Evolutionary conservation across 805 yeast species (phyloP).

Genomic region (Saccharomycopsis selenospora): DNA sequence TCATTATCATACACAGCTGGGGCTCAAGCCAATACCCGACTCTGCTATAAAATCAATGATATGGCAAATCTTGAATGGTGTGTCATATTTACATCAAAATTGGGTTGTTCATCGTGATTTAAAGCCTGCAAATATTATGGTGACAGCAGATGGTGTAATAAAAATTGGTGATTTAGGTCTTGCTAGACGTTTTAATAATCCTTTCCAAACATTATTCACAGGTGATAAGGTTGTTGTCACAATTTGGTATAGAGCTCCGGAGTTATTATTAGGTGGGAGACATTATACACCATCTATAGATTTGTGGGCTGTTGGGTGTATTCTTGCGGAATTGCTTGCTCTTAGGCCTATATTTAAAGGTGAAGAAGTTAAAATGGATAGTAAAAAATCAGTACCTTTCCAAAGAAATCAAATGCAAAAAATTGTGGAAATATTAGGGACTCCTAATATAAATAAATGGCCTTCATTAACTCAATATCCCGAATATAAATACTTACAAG

Average conservation of each 20-base stretch:
- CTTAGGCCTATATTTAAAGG: slow-evolving; percentile 93
- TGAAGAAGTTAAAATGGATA: slow-evolving; percentile 94
- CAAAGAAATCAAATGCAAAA: slow-evolving; percentile 88
- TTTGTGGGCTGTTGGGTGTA: slow-evolving; percentile 94
- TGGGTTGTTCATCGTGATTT: slow-evolving; percentile 95
- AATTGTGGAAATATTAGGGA: slow-evolving; percentile 87
- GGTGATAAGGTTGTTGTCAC: slow-evolving; percentile 97
- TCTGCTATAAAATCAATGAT: slow-evolving; percentile 72
- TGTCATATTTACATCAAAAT: slow-evolving; percentile 84
- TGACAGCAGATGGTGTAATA: slow-evolving; percentile 78
- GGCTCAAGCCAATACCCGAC: slow-evolving; percentile 69
- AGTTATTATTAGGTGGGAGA: slow-evolving; percentile 78
- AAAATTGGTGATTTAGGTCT: slow-evolving; percentile 94
- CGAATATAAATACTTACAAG: slow-evolving; percentile 62
- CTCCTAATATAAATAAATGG: slow-evolving; percentile 79
- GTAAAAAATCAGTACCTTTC: slow-evolving; percentile 87
- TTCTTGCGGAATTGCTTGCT: slow-evolving; percentile 82
- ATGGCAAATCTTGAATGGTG: slow-evolving; percentile 92
- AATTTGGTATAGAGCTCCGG: slow-evolving; percentile 96
- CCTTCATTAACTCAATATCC: slow-evolving; percentile 74
- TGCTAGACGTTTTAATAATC: slow-evolving; percentile 81
- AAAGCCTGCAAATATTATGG: slow-evolving; percentile 98
- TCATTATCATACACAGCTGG: slow-evolving; percentile 91
- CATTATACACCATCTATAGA: slow-evolving; percentile 92
- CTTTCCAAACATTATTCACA: slow-evolving; percentile 75